Percentiles rank a stretch among this genome's conserved stretches.
phyloP scores from a whole-genome alignment of 148 eudicot genomes.

The Heliosperma pusillum region DNA sequence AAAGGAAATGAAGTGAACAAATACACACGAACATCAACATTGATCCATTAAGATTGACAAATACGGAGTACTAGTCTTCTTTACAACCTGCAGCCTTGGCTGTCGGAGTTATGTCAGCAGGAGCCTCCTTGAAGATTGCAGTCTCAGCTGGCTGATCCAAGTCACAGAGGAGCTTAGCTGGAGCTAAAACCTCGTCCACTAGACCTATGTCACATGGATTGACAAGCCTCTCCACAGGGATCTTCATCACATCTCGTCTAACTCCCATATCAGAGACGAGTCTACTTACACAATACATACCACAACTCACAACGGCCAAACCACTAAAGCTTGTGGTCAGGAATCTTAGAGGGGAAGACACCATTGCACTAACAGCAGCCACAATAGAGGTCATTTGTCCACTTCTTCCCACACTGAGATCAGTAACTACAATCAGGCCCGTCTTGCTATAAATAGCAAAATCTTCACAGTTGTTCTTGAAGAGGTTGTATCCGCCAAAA shows the following conservation, averaged over 20 bases:
- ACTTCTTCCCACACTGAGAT: constrained; percentile 69
- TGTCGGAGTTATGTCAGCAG: constrained; percentile 1
- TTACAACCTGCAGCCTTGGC: constrained; percentile 17
- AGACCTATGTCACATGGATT: constrained; percentile 16
- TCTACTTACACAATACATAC: constrained; percentile 69
- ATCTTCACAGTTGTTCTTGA: constrained; percentile 94
- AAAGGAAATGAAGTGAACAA: not conserved
- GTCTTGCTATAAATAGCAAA: constrained; percentile 90
- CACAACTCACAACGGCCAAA: constrained; percentile 55
- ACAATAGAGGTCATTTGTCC: constrained; percentile 74
- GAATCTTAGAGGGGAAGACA: constrained; percentile 68
- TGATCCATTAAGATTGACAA: not conserved
- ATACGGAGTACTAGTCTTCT: constrained; percentile 7
- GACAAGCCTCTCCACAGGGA: constrained; percentile 65
- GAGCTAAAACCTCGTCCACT: constrained; percentile 21
- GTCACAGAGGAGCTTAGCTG: constrained; percentile 6
- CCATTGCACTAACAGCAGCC: constrained; percentile 60
- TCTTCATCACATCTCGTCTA: constrained; percentile 70
- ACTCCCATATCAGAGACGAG: constrained; percentile 66
- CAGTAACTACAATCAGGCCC: constrained; percentile 60
- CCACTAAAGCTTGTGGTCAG: constrained; percentile 59
- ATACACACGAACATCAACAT: not conserved
- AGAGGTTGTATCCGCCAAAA: constrained; percentile 77
- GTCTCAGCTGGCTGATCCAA: constrained; percentile 24
- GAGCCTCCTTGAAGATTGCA: not conserved